Evolutionary conservation across 2,329 filamentous ascomycete genomes (phyloP).

Genomic region (Hypoxylon sp.): DNA sequence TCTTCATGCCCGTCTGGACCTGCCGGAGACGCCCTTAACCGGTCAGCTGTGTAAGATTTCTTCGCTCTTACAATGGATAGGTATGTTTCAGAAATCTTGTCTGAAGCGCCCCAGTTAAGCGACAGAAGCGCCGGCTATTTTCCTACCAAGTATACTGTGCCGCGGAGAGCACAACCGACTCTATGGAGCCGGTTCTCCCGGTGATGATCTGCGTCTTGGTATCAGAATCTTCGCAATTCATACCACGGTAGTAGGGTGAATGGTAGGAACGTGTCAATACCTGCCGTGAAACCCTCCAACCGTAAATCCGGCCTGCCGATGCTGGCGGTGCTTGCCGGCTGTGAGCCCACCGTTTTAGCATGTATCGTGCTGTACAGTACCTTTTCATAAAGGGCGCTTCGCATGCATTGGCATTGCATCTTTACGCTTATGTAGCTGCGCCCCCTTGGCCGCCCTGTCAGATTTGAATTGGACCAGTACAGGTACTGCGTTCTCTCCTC

Average conservation of each 20-base stretch:
- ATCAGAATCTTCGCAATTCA: conserved; percentile 26
- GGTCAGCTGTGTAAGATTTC: background rate
- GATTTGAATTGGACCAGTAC: conserved; percentile 33
- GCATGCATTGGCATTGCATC: conserved; percentile 20
- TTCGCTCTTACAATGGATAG: conserved; percentile 11
- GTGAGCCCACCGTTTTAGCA: conserved; percentile 31
- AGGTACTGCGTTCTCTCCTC: no score
- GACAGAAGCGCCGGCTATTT: conserved; percentile 26
- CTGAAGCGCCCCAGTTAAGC: conserved; percentile 10
- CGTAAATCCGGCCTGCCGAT: conserved; percentile 28
- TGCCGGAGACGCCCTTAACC: background rate
- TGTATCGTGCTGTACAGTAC: conserved; percentile 24
- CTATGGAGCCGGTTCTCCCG: conserved; percentile 36
- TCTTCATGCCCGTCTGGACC: conserved; percentile 11
- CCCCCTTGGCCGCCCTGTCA: conserved; percentile 42
- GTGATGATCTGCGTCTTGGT: conserved; percentile 38
- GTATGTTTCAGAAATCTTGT: conserved; percentile 16
- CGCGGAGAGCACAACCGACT: conserved; percentile 25
- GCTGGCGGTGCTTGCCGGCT: conserved; percentile 33
- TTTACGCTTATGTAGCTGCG: conserved; percentile 43
- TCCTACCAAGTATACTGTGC: conserved; percentile 11
- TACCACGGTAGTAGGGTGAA: conserved; percentile 36
- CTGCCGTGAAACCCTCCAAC: conserved; percentile 40
- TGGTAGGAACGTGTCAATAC: conserved; percentile 39
- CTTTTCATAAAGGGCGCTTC: conserved; percentile 22